Percentiles rank a stretch among this genome's conserved stretches.
These are phyloP conservation scores for Echria macrotheca DNA, from an alignment of 495 filamentous ascomycete genomes.

Conservation along the genomic window DNA sequence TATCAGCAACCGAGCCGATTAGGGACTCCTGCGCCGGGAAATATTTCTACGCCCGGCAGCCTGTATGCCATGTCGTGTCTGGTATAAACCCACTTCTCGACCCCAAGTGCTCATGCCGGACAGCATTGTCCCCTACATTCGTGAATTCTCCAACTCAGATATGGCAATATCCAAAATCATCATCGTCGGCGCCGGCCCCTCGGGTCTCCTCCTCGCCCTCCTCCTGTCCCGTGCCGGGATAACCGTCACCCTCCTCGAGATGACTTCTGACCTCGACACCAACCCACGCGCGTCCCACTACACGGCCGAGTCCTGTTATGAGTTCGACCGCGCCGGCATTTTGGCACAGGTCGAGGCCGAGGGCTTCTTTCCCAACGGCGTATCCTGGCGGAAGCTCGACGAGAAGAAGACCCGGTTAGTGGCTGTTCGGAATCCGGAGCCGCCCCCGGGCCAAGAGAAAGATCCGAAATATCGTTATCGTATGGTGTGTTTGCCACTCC, in stretches of 20 bases:
- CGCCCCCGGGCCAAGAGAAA: slow-evolving; percentile 1
- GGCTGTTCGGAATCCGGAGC: slow-evolving; percentile 12
- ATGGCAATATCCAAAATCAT: slow-evolving; percentile 34
- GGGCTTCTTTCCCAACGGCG: slow-evolving; percentile 38
- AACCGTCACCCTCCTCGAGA: slow-evolving; percentile 48
- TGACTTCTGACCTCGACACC: slow-evolving; percentile 42
- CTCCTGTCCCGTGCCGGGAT: slow-evolving; percentile 51
- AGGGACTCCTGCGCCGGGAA: too few species aligned
- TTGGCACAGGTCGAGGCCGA: slow-evolving; percentile 38
- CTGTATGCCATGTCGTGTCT: too few species aligned
- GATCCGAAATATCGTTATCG: slow-evolving; percentile 33
- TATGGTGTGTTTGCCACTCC: slow-evolving; percentile 46
- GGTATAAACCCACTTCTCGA: too few species aligned
- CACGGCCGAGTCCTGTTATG: slow-evolving; percentile 35
- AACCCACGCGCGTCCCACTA: slow-evolving; percentile 55
- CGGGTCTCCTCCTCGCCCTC: slow-evolving; percentile 51
- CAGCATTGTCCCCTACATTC: too few species aligned
- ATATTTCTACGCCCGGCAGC: too few species aligned
- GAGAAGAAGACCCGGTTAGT: slow-evolving; percentile 30
- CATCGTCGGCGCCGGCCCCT: slow-evolving; percentile 53
- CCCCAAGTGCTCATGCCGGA: too few species aligned
- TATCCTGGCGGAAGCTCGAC: slow-evolving; percentile 46
- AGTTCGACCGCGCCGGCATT: slow-evolving; percentile 47
- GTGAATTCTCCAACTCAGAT: too few species aligned
- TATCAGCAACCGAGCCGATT: too few species aligned